phyloP scores from a whole-genome alignment of 768 basidiomycete genomes.

The Russula lepida region DNA sequence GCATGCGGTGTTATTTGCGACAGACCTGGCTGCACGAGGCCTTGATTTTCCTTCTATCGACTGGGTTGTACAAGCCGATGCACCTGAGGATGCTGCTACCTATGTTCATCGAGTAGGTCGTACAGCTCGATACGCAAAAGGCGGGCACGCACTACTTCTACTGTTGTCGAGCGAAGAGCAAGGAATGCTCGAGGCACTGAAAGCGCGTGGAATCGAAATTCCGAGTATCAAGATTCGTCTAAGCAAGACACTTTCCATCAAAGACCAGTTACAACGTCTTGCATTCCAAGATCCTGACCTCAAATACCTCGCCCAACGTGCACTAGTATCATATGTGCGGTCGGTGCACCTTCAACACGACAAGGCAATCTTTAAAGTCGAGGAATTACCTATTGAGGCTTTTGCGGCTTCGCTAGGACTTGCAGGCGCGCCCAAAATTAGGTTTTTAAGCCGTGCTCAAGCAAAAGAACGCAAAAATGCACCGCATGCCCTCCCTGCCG shows the following conservation, averaged over 20 bases:
- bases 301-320: constrained; percentile 91
- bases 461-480: constrained; percentile 74
- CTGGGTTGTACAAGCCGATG: constrained; percentile 95
- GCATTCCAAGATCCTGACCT: constrained; percentile 94
- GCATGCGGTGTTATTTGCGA: constrained; percentile 85
- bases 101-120: constrained; percentile 96
- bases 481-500: constrained; percentile 37
- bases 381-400: constrained; percentile 69
- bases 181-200: constrained; percentile 70
- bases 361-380: constrained; percentile 85
- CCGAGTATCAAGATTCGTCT: constrained; percentile 81
- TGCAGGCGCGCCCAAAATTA: constrained; percentile 93
- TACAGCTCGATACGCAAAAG: constrained; percentile 88
- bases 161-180: constrained; percentile 87
- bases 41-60: constrained; percentile 94
- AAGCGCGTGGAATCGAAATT: constrained; percentile 61
- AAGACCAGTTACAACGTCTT: constrained; percentile 84
- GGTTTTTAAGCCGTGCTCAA: constrained; percentile 61
- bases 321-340: constrained; percentile 92
- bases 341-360: constrained; percentile 91
- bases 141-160: constrained; percentile 78
- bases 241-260: constrained; percentile 78
- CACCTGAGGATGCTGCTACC: constrained; percentile 94
- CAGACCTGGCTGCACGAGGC: constrained; percentile 93
- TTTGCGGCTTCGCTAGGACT: constrained; percentile 88